phyloP scores from a whole-genome alignment of 768 basidiomycete genomes.

The Tylopilus plumbeoviolaceoides region DNA sequence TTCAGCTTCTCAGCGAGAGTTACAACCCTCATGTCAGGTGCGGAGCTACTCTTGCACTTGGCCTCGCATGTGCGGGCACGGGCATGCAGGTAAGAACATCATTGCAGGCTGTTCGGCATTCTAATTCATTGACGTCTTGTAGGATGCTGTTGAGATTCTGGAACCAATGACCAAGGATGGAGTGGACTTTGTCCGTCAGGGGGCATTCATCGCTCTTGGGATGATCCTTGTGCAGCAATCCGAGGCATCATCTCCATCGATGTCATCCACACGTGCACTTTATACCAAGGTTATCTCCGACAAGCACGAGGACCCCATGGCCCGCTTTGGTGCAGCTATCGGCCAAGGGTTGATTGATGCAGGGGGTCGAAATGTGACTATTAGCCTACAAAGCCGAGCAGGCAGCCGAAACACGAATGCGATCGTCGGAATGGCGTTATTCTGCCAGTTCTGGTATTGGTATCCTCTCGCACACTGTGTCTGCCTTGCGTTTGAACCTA shows the following conservation, averaged over 20 bases:
- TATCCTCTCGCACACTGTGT: constrained; percentile 95
- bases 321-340: constrained; percentile 93
- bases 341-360: constrained; percentile 98
- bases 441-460: constrained; percentile 99
- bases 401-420: constrained; percentile 92
- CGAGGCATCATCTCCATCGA: constrained; percentile 81
- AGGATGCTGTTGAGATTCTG: constrained; percentile 95
- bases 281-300: constrained; percentile 89
- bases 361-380: constrained; percentile 93
- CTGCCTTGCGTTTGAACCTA: constrained; percentile 90
- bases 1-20: constrained; percentile 94
- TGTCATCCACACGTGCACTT: constrained; percentile 74
- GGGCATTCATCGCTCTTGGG: constrained; percentile 90
- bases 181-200: constrained; percentile 97
- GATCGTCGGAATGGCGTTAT: constrained; percentile 96
- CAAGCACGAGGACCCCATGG: constrained; percentile 99
- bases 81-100: constrained; percentile 69
- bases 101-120: not conserved
- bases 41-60: constrained; percentile 92
- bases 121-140: constrained; percentile 4
- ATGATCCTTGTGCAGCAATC: constrained; percentile 98
- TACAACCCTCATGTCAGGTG: constrained; percentile 99
- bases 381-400: constrained; percentile 88
- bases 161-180: constrained; percentile 99
- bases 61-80: constrained; percentile 96